Evolutionary conservation across 2,329 filamentous ascomycete species (phyloP), one percentile per base, ranked within the genome.

Genomic region (Trichoderma cornu-damae): DNA sequence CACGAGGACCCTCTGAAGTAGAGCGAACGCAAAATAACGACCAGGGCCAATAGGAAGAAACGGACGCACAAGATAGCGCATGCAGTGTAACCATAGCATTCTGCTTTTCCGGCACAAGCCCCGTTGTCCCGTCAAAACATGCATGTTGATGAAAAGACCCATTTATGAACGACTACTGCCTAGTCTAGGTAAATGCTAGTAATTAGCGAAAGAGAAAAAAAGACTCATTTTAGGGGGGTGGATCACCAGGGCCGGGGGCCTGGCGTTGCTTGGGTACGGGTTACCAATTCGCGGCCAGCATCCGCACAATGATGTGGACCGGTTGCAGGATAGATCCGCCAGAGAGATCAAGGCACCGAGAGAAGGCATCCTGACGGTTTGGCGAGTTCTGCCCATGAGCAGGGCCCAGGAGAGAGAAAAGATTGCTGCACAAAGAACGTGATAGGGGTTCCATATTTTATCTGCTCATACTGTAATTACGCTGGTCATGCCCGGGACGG

Each of bases 1-100:
- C 59, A 70, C 67, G 3, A 64, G 67, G 24, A 70, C 70, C 67
- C 66, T 70, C 32, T 70, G 60, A n/a, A 61, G 5, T 24, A 16
- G 16, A 44, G 9, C 11, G 40, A n/a, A 24, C 16, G 30, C 11
- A 16, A 20, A 8, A n/a, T 30, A 30, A 30, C 28, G 22, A 22
- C 28, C 20, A 22, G 9, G 35, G 46, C 20, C 34, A 32, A 55
- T 55, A 24, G 42, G 43, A 35, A 37, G 42, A 14, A 3, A 20
- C 16, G 42, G 42, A 16, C n/a, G 40, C 42, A 22, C 16, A 22
- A 22, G 28, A 47, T 6, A 46, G 44, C 24, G 18, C n/a, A 55
- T 55, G 34, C 52, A 26, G n/a, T 55, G 52, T 47, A 55, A 55
- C 42, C 34, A 55, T 37, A 35, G 42, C 52, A 47, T 38, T 32